A percentile compares a stretch with the other conserved stretches of the same genome.
phyloP scores from a whole-genome alignment of 192 early-diverging fungal genomes.

The Geranomyces variabilis region DNA sequence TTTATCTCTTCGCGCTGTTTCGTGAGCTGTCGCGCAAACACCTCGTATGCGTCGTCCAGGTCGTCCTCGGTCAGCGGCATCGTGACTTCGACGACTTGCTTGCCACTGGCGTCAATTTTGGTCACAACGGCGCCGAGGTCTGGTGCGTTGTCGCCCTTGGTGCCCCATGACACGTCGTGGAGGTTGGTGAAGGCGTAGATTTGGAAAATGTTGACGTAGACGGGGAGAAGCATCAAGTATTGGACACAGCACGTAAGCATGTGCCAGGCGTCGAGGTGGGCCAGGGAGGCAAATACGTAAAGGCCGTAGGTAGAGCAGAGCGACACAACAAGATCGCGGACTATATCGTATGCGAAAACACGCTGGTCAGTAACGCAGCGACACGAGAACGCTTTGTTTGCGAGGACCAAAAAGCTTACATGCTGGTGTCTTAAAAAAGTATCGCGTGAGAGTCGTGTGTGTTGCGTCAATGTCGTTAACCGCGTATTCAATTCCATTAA shows the following conservation, averaged over 20 bases:
- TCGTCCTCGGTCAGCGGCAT: constrained; percentile 74
- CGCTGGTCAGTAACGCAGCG: no score
- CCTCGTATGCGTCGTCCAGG: constrained; percentile 73
- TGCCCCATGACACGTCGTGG: constrained; percentile 66
- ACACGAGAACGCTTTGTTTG: no score
- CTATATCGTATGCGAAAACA: neutral
- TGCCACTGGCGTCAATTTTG: constrained; percentile 66
- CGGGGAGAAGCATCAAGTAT: constrained; percentile 51
- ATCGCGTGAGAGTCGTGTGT: constrained; percentile 27
- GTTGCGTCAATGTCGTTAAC: constrained; percentile 6
- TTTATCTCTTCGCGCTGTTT: constrained; percentile 26
- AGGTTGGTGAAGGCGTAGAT: constrained; percentile 59
- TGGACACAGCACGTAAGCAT: constrained; percentile 50
- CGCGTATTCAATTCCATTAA: constrained; percentile 27
- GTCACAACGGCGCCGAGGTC: constrained; percentile 74
- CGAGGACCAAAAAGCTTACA: no score
- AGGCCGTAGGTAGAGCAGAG: constrained; percentile 48
- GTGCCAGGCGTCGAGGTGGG: constrained; percentile 58
- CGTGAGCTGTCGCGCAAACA: constrained; percentile 62
- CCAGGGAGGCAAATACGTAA: constrained; percentile 44
- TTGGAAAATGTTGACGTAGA: constrained; percentile 53
- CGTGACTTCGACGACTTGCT: constrained; percentile 67
- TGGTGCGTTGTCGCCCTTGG: constrained; percentile 54
- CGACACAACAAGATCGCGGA: constrained; percentile 48
- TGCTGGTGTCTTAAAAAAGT: constrained; percentile 43